Conservation (phyloP, 768 basidiomycete genomes). For the Rhodosporidiobolus sp. region DNA sequence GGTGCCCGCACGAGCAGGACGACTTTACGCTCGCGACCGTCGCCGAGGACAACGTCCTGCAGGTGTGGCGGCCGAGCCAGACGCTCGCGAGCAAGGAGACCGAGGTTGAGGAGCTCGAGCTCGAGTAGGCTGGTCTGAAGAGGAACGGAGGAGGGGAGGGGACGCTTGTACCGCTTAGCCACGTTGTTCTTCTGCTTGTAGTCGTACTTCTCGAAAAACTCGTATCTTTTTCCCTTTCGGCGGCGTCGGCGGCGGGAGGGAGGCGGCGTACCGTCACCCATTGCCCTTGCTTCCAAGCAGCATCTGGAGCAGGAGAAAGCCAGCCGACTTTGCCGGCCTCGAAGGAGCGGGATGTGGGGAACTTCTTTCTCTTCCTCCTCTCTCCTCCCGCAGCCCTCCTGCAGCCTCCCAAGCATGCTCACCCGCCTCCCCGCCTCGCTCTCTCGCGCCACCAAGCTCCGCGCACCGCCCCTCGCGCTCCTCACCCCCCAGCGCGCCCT, state of each 20-base stretch:
- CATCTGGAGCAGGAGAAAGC: too few species aligned
- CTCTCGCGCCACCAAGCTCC: neutral
- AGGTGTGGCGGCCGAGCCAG: constrained; percentile 90
- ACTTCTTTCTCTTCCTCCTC: too few species aligned
- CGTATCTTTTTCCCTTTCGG: neutral
- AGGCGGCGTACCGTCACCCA: too few species aligned
- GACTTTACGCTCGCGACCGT: constrained; percentile 47
- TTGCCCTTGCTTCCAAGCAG: too few species aligned
- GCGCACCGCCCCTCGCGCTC: neutral
- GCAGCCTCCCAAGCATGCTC: neutral
- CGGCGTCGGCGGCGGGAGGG: too few species aligned
- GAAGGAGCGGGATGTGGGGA: too few species aligned
- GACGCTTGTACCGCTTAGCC: too few species aligned
- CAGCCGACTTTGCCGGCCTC: too few species aligned
- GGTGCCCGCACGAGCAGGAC: constrained; percentile 63
- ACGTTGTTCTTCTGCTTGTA: neutral
- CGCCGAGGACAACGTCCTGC: constrained; percentile 94
- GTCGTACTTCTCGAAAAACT: neutral
- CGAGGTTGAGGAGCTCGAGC: constrained; percentile 28
- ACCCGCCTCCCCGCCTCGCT: neutral
- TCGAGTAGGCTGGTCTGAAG: constrained; percentile 12
- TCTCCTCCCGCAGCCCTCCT: neutral
- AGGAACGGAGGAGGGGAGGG: too few species aligned
- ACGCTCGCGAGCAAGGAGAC: constrained; percentile 28
- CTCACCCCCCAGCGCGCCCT: neutral